Percentiles rank a stretch among this genome's conserved stretches.
Evolutionary conservation across 768 basidiomycete species (phyloP).

Genomic region (Rickenella mellea): DNA sequence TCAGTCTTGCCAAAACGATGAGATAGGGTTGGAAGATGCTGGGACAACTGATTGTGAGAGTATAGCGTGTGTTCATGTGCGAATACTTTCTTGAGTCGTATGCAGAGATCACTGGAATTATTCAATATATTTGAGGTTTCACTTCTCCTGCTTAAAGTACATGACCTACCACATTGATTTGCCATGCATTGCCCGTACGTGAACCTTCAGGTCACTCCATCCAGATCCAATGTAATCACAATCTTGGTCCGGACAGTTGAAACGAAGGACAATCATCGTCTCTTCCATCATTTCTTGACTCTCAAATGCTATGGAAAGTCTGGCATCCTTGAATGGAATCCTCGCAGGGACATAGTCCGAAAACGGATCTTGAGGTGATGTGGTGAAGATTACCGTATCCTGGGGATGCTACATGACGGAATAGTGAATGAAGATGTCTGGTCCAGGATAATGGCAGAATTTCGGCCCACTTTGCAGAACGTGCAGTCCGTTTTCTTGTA

Average conservation of each 20-base stretch:
- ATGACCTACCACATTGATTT: conserved; percentile 71
- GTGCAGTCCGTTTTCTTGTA: conserved; percentile 94
- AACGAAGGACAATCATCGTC: conserved; percentile 80
- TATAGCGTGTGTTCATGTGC: conserved; percentile 91
- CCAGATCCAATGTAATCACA: conserved; percentile 81
- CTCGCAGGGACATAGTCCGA: conserved; percentile 43
- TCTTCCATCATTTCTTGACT: conserved; percentile 93
- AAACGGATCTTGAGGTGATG: conserved; percentile 51
- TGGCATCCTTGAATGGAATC: conserved; percentile 58
- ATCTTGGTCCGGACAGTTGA: conserved; percentile 82
- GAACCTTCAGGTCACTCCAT: conserved; percentile 85
- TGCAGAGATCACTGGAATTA: conserved; percentile 66
- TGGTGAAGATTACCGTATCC: conserved; percentile 64
- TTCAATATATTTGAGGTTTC: neutral
- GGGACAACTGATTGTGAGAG: conserved; percentile 46
- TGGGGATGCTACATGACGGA: conserved; percentile 51
- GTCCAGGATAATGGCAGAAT: neutral
- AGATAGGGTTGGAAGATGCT: conserved; percentile 71
- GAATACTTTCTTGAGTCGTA: conserved; percentile 87
- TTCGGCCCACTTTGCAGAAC: conserved; percentile 76
- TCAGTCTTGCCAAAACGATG: conserved; percentile 26
- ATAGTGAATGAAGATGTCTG: conserved; percentile 6
- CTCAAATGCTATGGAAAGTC: conserved; percentile 79
- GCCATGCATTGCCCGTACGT: conserved; percentile 67
- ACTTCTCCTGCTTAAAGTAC: neutral